A percentile compares a stretch with the other conserved stretches of the same genome.
phyloP scores from a whole-genome alignment of 805 yeast genomes.

The Sungouiozyma intestinalis region DNA sequence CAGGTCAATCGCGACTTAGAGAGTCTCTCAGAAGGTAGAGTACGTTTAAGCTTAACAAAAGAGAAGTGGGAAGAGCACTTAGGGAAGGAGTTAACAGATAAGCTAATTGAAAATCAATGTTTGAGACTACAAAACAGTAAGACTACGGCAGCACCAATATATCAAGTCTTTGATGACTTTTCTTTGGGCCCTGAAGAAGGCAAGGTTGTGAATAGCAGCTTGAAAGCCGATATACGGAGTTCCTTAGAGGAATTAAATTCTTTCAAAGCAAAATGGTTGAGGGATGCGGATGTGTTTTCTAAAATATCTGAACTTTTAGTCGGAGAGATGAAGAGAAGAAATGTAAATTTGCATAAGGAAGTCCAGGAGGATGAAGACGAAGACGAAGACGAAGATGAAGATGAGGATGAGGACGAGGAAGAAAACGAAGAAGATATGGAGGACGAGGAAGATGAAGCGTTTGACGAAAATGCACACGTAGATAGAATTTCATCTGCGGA shows the following conservation, averaged over 20 bases:
- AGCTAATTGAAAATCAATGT: constrained; percentile 14
- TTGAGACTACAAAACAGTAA: constrained; percentile 4
- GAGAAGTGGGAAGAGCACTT: constrained; percentile 23
- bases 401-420: constrained; percentile 2
- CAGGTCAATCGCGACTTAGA: constrained; percentile 18
- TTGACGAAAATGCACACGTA: constrained; percentile 1
- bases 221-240: constrained; percentile 16
- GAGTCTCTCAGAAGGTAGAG: constrained; percentile 14
- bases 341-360: constrained; percentile 6
- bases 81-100: constrained; percentile 15
- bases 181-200: constrained; percentile 20
- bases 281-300: constrained; percentile 23
- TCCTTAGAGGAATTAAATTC: constrained; percentile 12
- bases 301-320: constrained; percentile 18
- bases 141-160: constrained; percentile 7
- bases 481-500: not conserved
- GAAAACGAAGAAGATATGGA: not conserved
- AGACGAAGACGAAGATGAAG: constrained; percentile 3
- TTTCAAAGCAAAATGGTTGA: constrained; percentile 23
- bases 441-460: constrained; percentile 1
- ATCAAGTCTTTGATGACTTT: constrained; percentile 20
- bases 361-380: constrained; percentile 1
- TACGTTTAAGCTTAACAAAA: constrained; percentile 15
- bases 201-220: constrained; percentile 15
- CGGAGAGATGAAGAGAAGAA: constrained; percentile 19